Base-by-base conservation (phyloP, 495 filamentous ascomycete genomes). In the Penicillium ucsense region DNA sequence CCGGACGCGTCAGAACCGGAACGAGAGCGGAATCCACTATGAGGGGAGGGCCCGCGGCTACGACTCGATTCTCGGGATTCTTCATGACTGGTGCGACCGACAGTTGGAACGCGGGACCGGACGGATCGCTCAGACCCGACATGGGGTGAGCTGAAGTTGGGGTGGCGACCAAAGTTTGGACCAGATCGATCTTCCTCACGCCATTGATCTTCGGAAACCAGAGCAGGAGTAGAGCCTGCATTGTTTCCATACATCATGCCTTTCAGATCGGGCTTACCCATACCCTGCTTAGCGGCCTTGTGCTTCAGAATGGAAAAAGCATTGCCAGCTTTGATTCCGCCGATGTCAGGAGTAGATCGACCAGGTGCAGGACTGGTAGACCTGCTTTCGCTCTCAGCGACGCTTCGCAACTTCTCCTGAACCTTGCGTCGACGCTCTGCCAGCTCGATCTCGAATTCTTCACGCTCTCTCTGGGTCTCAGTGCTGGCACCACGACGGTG, bases 401-500 rank as follows among this genome's bases (percentile, higher is more conserved):
- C 84, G 11, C 73, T 86, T 10, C 80, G 81, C 30, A 96, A 67
- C 55, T 83, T 88, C 64, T 94, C 88, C 51, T 89, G 83, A 32
- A 95, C 84, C 11, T 79, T 84, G 31, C 82, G 76, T 43, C 85
- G 79, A 36, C 88, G 77, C 58, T 84, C 76, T 0, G 86, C 88
- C 20, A 95, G 79, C 55, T 92, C 87, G 47, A 75, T 82, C 20
- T 81, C 81, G 54, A 95, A 90, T 45, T 87, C 88, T 41, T 89
- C 83, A 5, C 78, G 76, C 46, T 88, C 87, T 33, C 70, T 72
- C 46, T 82, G 73, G 2, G 79, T 81, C 47, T 80, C 81, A 3
- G 74, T 77, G 58, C 81, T 82, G 38, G 59, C 75, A 31, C 68
- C 73, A 45, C 78, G 74, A 35, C 62, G 62, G 50, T 80, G 81